Conservation (phyloP, 257 asterid genomes). For the Lavandula angustifolia region DNA sequence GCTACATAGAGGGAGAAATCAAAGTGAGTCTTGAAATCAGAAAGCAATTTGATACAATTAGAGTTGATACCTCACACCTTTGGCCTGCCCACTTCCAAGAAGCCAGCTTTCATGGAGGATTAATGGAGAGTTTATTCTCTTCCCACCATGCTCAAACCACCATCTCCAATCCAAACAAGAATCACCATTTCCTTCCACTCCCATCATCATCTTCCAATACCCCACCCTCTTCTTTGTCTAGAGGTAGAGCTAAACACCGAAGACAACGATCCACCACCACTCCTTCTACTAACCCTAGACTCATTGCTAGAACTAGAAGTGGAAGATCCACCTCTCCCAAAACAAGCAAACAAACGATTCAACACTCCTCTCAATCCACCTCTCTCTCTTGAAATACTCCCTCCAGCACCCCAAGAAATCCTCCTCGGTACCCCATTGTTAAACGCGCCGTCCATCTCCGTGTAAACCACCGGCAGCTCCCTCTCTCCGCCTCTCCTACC, state of each 20-base stretch:
- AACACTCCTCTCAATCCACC: constrained; percentile 66
- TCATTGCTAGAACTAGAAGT: constrained; percentile 53
- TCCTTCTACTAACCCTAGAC: constrained; percentile 53
- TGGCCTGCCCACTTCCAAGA: constrained; percentile 21
- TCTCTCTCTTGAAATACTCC: constrained; percentile 52
- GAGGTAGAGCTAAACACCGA: constrained; percentile 54
- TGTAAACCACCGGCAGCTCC: constrained; percentile 82
- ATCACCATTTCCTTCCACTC: constrained; percentile 33
- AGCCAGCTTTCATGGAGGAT: constrained; percentile 16
- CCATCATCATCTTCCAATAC: constrained; percentile 44
- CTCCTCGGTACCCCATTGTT: constrained; percentile 73
- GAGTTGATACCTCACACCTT: not conserved
- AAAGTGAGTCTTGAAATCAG: constrained; percentile 23
- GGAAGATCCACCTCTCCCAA: constrained; percentile 55
- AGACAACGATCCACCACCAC: constrained; percentile 47
- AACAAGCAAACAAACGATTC: constrained; percentile 59
- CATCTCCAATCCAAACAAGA: constrained; percentile 17
- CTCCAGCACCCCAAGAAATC: constrained; percentile 76
- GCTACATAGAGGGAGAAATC: constrained; percentile 20
- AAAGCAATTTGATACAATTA: constrained; percentile 20
- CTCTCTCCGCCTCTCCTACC: constrained; percentile 86
- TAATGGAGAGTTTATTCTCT: constrained; percentile 26
- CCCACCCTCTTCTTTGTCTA: constrained; percentile 58
- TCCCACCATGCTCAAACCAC: constrained; percentile 22
- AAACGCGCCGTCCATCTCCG: constrained; percentile 90